These are phyloP conservation scores for Trichaptum fuscoviolaceum DNA, from an alignment of 768 basidiomycete species.

Conservation along the genomic window DNA sequence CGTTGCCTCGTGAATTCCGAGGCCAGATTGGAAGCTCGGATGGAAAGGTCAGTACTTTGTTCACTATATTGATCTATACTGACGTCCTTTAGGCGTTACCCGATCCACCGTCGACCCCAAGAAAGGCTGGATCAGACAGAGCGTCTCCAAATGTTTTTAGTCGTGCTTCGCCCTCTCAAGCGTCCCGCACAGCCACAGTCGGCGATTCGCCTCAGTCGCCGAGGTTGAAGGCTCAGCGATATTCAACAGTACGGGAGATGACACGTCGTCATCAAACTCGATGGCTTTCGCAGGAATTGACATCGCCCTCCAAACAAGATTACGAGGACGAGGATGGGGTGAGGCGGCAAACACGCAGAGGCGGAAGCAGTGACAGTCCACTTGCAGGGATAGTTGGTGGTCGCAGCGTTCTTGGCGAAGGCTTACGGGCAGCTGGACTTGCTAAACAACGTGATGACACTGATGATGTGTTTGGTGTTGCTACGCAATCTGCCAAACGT, in stretches of 20 bases:
- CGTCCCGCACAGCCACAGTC: conserved; percentile 18
- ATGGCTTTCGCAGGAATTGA: conserved; percentile 49
- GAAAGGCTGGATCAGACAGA: conserved; percentile 17
- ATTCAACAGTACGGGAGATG: conserved; percentile 45
- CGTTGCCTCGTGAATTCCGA: conserved; percentile 46
- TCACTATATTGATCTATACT: conserved; percentile 18
- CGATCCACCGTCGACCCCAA: conserved; percentile 36
- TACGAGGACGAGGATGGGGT: conserved; percentile 32
- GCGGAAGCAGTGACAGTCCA: conserved; percentile 68
- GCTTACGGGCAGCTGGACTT: conserved; percentile 66
- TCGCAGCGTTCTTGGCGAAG: conserved; percentile 60
- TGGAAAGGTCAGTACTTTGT: conserved; percentile 31
- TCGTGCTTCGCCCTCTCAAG: conserved; percentile 18
- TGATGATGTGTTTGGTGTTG: conserved; percentile 32
- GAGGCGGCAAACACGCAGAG: conserved; percentile 50
- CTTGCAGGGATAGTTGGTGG: conserved; percentile 37
- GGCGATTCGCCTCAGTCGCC: conserved; percentile 25
- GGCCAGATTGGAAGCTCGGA: conserved; percentile 35
- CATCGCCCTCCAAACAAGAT: conserved; percentile 17
- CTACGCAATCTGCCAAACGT: background rate
- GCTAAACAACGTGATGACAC: conserved; percentile 27
- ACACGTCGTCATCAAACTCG: conserved; percentile 45
- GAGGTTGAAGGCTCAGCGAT: conserved; percentile 24
- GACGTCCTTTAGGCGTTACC: conserved; percentile 5
- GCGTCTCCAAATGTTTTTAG: conserved; percentile 19